Conservation (phyloP, 2,329 filamentous ascomycete species). For the Domatiomyces globalis region DNA sequence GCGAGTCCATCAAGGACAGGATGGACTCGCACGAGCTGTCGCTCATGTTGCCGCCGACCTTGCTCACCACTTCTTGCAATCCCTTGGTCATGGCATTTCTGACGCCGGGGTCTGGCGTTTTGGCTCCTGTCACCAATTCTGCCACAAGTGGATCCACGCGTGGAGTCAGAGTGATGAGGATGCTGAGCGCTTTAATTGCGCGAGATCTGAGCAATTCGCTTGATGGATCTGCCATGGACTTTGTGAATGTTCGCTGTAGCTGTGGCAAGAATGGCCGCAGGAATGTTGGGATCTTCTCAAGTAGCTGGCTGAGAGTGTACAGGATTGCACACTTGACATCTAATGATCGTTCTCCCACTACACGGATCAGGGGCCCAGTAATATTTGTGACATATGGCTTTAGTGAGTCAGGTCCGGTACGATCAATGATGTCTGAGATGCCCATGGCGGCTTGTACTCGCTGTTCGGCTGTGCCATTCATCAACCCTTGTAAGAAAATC, state of each 20-base stretch:
- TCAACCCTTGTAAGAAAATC: conserved; percentile 92
- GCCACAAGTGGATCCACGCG: conserved; percentile 86
- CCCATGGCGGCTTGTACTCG: conserved; percentile 80
- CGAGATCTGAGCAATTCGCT: conserved; percentile 77
- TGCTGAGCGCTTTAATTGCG: conserved; percentile 86
- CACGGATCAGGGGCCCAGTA: conserved; percentile 91
- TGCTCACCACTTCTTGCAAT: conserved; percentile 88
- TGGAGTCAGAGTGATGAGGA: conserved; percentile 86
- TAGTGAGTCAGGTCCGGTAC: conserved; percentile 71
- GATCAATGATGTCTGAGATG: conserved; percentile 90
- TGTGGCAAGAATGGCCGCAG: conserved; percentile 95
- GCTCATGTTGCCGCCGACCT: conserved; percentile 88
- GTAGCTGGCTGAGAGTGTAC: conserved; percentile 79
- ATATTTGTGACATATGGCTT: conserved; percentile 96
- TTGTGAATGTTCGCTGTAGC: conserved; percentile 90
- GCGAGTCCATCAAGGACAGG: conserved; percentile 64
- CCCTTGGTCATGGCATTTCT: conserved; percentile 95
- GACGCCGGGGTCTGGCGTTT: conserved; percentile 74
- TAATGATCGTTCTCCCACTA: conserved; percentile 88
- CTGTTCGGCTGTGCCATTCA: conserved; percentile 91
- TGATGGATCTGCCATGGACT: conserved; percentile 81
- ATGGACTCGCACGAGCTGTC: conserved; percentile 79
- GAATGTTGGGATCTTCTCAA: conserved; percentile 92
- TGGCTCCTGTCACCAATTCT: conserved; percentile 89
- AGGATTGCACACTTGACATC: conserved; percentile 90